Conservation (phyloP, 352 stramenopile genomes). For the Phytophthora multivora region DNA sequence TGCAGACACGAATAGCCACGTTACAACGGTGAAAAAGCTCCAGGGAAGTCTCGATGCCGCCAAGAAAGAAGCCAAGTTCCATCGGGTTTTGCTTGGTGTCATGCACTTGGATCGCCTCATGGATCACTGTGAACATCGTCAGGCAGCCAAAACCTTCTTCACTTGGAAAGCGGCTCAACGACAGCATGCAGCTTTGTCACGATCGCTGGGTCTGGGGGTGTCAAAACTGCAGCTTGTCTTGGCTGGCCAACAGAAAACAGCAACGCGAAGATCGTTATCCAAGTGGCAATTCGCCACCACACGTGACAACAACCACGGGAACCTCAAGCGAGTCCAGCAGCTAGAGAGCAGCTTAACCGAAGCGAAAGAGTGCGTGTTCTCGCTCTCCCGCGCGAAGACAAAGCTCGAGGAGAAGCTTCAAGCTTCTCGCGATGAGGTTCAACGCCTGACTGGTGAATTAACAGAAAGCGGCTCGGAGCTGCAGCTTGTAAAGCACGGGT, state of each 20-base stretch:
- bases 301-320: conserved; percentile 24
- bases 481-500: conserved; percentile 75
- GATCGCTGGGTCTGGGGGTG: conserved; percentile 15
- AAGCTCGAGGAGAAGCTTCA: conserved; percentile 66
- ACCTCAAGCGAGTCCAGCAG: conserved; percentile 32
- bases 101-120: conserved; percentile 28
- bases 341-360: conserved; percentile 44
- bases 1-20: conserved; percentile 7
- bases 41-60: conserved; percentile 13
- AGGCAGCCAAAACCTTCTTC: conserved; percentile 29
- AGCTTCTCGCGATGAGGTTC: conserved; percentile 29
- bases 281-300: conserved; percentile 41
- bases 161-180: conserved; percentile 17
- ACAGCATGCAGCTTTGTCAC: conserved; percentile 2
- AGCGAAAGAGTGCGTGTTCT: conserved; percentile 79
- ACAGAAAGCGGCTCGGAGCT: conserved; percentile 56
- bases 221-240: conserved; percentile 38
- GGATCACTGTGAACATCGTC: conserved; percentile 29
- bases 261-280: conserved; percentile 17
- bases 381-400: conserved; percentile 62
- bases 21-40: conserved; percentile 7
- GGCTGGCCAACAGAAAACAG: conserved; percentile 14
- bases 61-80: conserved; percentile 4
- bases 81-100: conserved; percentile 20
- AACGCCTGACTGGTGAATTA: conserved; percentile 48